Evolutionary conservation across 2,329 filamentous ascomycete species (phyloP).

Genomic region (Aspergillus sp.): DNA sequence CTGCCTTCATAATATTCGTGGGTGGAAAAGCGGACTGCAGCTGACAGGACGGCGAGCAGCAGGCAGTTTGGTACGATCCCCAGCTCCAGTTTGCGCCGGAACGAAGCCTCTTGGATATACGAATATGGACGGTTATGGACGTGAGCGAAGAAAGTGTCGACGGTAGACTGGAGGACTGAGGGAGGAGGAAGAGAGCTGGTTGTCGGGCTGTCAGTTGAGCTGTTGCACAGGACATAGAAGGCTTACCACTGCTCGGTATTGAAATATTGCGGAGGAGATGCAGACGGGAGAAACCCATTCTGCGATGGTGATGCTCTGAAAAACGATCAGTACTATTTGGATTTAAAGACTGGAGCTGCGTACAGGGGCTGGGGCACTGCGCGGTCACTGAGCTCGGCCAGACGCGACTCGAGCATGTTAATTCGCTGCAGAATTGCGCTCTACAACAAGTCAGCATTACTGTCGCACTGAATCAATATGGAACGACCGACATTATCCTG

Average conservation of each 20-base stretch:
- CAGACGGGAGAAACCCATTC: not conserved
- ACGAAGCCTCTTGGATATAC: slow-evolving; percentile 37
- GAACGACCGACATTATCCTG: not conserved
- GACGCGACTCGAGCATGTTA: slow-evolving; percentile 22
- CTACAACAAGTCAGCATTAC: not conserved
- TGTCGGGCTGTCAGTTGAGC: not conserved
- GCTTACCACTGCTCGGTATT: not conserved
- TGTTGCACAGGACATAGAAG: not conserved
- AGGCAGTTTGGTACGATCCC: slow-evolving; percentile 30
- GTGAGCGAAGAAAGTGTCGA: slow-evolving; percentile 33
- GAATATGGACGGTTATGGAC: slow-evolving; percentile 42
- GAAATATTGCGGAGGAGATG: not conserved
- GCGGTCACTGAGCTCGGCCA: slow-evolving; percentile 22
- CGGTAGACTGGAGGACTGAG: slow-evolving; percentile 18
- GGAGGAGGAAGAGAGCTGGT: slow-evolving; percentile 12
- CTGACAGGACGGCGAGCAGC: slow-evolving; percentile 32
- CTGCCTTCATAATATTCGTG: slow-evolving; percentile 29
- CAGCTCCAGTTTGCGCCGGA: slow-evolving; percentile 28
- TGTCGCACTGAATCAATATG: too few relatives aligned
- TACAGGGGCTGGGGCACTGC: not conserved
- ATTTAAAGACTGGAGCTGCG: not conserved
- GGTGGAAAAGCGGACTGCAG: slow-evolving; percentile 30
- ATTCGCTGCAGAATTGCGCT: slow-evolving; percentile 20
- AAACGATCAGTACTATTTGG: not conserved
- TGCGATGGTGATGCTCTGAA: not conserved